A percentile compares a stretch with the other conserved stretches of the same genome.
These are phyloP conservation scores for Hortaea sp. DNA, from an alignment of 2,329 filamentous ascomycete species.

Conservation along the genomic window DNA sequence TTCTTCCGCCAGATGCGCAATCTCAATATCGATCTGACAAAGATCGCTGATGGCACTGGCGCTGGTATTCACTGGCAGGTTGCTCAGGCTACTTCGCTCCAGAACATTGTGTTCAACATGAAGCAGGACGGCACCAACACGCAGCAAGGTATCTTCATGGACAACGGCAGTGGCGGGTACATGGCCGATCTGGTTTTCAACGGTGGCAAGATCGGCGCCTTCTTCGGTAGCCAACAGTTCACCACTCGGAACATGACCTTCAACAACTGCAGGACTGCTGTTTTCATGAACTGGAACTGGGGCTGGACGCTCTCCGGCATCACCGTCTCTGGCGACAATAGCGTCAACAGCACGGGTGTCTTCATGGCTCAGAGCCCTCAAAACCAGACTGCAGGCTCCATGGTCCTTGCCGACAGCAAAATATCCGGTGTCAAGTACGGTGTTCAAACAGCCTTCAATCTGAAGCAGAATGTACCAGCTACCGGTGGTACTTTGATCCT, in stretches of 20 bases:
- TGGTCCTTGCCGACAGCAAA: conserved; percentile 71
- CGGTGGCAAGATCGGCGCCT: conserved; percentile 50
- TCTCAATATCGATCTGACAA: conserved; percentile 36
- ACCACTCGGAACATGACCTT: conserved; percentile 42
- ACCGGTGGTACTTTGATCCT: conserved; percentile 76
- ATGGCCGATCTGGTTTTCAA: conserved; percentile 50
- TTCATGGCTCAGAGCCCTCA: conserved; percentile 38
- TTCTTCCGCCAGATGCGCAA: conserved; percentile 48
- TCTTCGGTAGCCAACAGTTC: conserved; percentile 56
- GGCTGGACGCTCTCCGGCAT: conserved; percentile 39
- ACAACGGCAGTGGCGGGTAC: conserved; percentile 32
- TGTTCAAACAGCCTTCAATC: conserved; percentile 66
- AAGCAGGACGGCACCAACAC: conserved; percentile 34
- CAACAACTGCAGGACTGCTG: conserved; percentile 39
- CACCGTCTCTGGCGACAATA: conserved; percentile 28
- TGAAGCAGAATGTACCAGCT: conserved; percentile 49
- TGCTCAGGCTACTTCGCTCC: conserved; percentile 48
- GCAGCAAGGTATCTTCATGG: conserved; percentile 35
- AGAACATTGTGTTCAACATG: conserved; percentile 54
- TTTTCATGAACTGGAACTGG: conserved; percentile 48
- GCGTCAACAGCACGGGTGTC: conserved; percentile 35
- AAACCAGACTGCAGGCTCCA: conserved; percentile 59
- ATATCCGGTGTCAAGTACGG: conserved; percentile 68
- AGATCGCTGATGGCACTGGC: conserved; percentile 24
- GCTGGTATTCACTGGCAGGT: conserved; percentile 44